Conservation (phyloP, 495 filamentous ascomycete genomes). For the Aspergillus funiculosus region DNA sequence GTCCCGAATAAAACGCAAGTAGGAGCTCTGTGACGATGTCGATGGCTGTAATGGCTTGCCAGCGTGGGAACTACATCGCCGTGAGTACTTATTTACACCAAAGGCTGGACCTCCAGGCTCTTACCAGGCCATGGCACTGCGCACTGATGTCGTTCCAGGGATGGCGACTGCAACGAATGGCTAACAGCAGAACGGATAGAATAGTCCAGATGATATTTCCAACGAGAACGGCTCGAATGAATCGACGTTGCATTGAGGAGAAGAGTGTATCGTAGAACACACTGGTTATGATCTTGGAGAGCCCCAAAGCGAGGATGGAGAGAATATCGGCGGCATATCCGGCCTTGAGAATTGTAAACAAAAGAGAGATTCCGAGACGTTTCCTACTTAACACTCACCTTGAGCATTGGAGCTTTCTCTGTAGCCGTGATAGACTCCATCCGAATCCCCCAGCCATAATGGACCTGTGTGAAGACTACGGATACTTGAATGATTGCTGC, state of each 20-base stretch:
- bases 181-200: conserved; percentile 13
- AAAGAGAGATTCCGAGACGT: not conserved
- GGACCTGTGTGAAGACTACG: conserved; percentile 2
- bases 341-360: conserved; percentile 1
- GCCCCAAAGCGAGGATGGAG: conserved; percentile 12
- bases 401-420: conserved; percentile 2
- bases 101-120: not conserved
- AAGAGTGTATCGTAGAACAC: conserved; percentile 8
- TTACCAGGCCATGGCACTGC: conserved; percentile 14
- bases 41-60: conserved; percentile 22
- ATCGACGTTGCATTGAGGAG: conserved; percentile 8
- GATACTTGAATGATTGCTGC: conserved; percentile 5
- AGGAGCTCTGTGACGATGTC: conserved; percentile 23
- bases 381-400: not conserved
- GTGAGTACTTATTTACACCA: not conserved
- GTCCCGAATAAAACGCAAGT: conserved; percentile 16
- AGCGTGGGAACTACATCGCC: conserved; percentile 21
- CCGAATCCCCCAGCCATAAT: conserved; percentile 9
- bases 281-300: conserved; percentile 13
- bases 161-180: conserved; percentile 13
- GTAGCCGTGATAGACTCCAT: not conserved
- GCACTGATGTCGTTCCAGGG: conserved; percentile 22
- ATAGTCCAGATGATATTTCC: conserved; percentile 15
- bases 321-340: conserved; percentile 13
- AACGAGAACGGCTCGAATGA: conserved; percentile 12